Evolutionary conservation across 129 eudicot species (phyloP).

Genomic region (Chrysanthemum lavandulifolium): DNA sequence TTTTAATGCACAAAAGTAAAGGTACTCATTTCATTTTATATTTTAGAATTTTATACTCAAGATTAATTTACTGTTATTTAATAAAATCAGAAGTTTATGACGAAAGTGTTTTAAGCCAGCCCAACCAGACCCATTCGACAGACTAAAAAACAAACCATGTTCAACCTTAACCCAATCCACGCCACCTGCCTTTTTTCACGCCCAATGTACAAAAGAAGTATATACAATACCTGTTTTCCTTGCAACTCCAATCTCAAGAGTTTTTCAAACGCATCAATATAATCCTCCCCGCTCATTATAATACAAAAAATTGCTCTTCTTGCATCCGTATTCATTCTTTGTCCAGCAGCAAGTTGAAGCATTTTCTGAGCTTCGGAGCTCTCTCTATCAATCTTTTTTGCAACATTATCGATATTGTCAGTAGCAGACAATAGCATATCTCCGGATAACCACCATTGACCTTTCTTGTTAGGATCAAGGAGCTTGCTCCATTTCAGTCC

Average conservation of each 20-base stretch:
- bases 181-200: too few relatives aligned
- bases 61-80: too few relatives aligned
- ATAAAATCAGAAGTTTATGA: too few relatives aligned
- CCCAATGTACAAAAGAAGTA: too few relatives aligned
- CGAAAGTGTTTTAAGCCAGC: too few relatives aligned
- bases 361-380: slow-evolving; percentile 74
- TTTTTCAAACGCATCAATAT: slow-evolving; percentile 79
- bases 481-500: slow-evolving; percentile 90
- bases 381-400: slow-evolving; percentile 62
- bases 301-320: slow-evolving; percentile 90
- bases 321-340: slow-evolving; percentile 87
- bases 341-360: slow-evolving; percentile 86
- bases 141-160: too few relatives aligned
- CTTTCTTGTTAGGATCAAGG: slow-evolving; percentile 80
- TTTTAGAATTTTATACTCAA: too few relatives aligned
- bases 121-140: too few relatives aligned
- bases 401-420: slow-evolving; percentile 49
- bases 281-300: slow-evolving; percentile 90
- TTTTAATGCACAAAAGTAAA: too few relatives aligned
- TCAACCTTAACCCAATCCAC: too few relatives aligned
- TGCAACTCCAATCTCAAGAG: slow-evolving; percentile 74
- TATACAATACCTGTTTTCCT: slow-evolving; percentile 99
- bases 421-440: slow-evolving; percentile 36
- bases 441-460: slow-evolving; percentile 92
- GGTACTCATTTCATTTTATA: too few relatives aligned